Base-by-base conservation (phyloP, 345 rosid genomes). In the Eucalyptus microcorys region DNA sequence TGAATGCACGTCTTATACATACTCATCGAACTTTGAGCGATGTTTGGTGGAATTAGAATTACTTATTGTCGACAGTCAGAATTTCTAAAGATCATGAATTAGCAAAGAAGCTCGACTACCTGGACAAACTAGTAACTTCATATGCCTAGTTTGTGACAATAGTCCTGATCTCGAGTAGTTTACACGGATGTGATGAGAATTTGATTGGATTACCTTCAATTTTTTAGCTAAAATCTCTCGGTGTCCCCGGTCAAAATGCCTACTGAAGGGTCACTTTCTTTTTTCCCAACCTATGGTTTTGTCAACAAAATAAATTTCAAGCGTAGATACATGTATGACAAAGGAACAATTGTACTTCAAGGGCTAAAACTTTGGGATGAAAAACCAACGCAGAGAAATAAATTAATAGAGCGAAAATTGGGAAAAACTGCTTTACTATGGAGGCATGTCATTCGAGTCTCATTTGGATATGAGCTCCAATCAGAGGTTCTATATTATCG, bases 401-500 rank as follows among this genome's bases (percentile, higher is more conserved):
- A 64, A 61, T 64, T 26, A 37, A 76, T 76, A 21, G 2, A 76
- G 27, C 11, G 16, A 40, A n/a, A 22, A 76, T 40, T 76, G 27
- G 13, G 55, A 4, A 37, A n/a, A n/a, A 40, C 49, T 42, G 84
- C 10, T n/a, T 27, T 24, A 49, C 49, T 30, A 81, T 32, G 0
- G 12, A 81, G 17, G 2, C 71, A 59, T 84, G 89, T 91, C 91
- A 86, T 19, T 68, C 49, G 90, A 81, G 81, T 92, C 97, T 94
- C 86, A 55, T 90, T 66, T 89, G 90, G 55, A 96, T 93, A 89
- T 95, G 93, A 91, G 98, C 98, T 91, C 89, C 93, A 79, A 96
- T 91, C 4, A 97, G 88, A 55, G 97, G 93, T 90, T 94, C 95
- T 90, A 95, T 96, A 87, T 97, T 94, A 84, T 98, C 99, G 71